Base-by-base conservation (phyloP, 1,139 yeast genomes). In the Protomyces gravidus region DNA sequence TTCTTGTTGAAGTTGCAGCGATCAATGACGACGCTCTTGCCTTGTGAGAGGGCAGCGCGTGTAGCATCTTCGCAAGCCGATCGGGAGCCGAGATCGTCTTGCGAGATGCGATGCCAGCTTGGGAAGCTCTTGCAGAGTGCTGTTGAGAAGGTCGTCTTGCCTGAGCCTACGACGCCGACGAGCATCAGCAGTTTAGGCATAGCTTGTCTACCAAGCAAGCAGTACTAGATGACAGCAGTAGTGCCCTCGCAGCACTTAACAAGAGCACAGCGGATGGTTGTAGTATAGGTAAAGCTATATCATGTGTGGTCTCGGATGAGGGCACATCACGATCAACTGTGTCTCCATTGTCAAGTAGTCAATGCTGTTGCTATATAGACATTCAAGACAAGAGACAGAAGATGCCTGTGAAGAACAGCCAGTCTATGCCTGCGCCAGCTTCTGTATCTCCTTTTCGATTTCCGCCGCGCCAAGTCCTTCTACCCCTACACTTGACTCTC, bases 401-500 rank as follows among this genome's bases (percentile, higher is more conserved):
- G n/a, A n/a, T n/a, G n/a, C n/a, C n/a, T n/a, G n/a, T n/a, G n/a
- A n/a, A n/a, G n/a, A n/a, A n/a, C n/a, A n/a, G n/a, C n/a, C n/a
- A n/a, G n/a, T n/a, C n/a, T n/a, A 45, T 45, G 47, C 48, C 19
- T 53, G 58, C 13, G 58, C 58, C 46, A 53, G 28, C 13, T 45
- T 50, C 21, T 53, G 58, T 19, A 66, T 39, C 7, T 63, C 48
- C 30, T 62, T 51, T 55, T 56, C 68, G 5, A 66, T 56, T 23
- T 67, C 67, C 39, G 55, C 61, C 15, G 60, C 55, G 47, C 64
- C 32, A 33, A 66, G 50, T 11, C 71, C 71, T 52, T 68, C 72
- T 26, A 72, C 65, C 39, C 68, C 69, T 27, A 71, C 63, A 61
- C 69, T 68, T 56, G 66, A 61, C 61, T 72, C 75, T 62, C 65